Percentiles rank a stretch among this genome's conserved stretches.
Evolutionary conservation across 805 yeast genomes (phyloP).

Genomic region (Schizosaccharomyces lindneri): DNA sequence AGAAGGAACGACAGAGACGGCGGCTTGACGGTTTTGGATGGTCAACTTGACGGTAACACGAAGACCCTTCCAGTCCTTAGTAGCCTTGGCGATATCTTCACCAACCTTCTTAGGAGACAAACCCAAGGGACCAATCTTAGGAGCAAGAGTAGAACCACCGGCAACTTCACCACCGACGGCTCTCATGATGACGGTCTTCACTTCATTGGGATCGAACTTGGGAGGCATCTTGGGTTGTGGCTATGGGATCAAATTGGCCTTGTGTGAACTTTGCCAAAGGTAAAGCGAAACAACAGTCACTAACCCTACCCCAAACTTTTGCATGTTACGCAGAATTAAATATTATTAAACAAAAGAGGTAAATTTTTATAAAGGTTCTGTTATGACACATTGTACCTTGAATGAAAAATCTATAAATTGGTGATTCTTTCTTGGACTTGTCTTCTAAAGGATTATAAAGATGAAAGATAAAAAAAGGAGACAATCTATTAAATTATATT

Average conservation of each 20-base stretch:
- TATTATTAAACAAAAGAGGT: too few species aligned
- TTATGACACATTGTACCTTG: too few species aligned
- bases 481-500: too few species aligned
- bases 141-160: slow-evolving; percentile 98
- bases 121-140: slow-evolving; percentile 99
- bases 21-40: slow-evolving; percentile 99
- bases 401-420: too few species aligned
- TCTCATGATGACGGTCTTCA: slow-evolving; percentile 93
- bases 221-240: slow-evolving; percentile 2
- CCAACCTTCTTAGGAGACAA: slow-evolving; percentile 33
- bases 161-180: slow-evolving; percentile 99
- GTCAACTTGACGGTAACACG: slow-evolving; percentile 95
- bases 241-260: neutral
- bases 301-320: slow-evolving; percentile 21
- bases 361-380: too few species aligned
- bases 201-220: slow-evolving; percentile 86
- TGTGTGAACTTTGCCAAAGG: neutral
- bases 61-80: slow-evolving; percentile 83
- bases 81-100: slow-evolving; percentile 99
- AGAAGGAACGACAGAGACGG: slow-evolving; percentile 95
- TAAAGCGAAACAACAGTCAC: slow-evolving; percentile 1
- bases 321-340: too few species aligned
- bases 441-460: too few species aligned
- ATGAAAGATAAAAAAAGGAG: too few species aligned
- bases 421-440: too few species aligned